Evolutionary conservation across 2,329 filamentous ascomycete genomes (phyloP), one percentile per base, ranked within the genome.

Genomic region (Botrytis fabae): DNA sequence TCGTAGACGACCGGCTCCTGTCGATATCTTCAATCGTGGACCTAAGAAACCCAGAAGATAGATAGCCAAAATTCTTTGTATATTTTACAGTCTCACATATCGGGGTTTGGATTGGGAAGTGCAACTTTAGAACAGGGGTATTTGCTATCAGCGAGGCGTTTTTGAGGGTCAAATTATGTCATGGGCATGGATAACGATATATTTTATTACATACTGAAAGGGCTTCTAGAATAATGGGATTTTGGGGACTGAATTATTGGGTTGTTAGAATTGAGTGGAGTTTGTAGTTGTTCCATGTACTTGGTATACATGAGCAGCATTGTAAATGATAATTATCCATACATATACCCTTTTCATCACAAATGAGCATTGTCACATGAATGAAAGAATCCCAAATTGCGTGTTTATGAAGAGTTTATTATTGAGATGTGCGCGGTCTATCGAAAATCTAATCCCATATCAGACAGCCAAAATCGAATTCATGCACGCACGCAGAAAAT

Each of bases 1-100:
- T 62, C 65, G 65, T 18, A 73, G 46, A 72, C 28, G 62, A 22
- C 70, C 70, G 3, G 16, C 72, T 14, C 7, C 61, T 12, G 48
- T 70, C 18, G 69, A 72, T 35, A 25, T 66, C 16, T 75, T 74
- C 65, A 74, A 74, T n/a, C 70, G 73, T 65, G 69, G 46, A 35
- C 48, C 69, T 7, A 73, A 75, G 70, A 72, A 51, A 51, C 65
- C 69, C n/a, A 71, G 73, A 70, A 42, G 48, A 28, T 72, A 70
- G 65, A 44, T 40, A 25, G n/a, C 10, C 22, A 22, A 28, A 3
- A 28, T 46, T 70, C 16, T 54, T 69, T 66, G 63, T 44, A 25
- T 40, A 69, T 57, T 54, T 57, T 42, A 57, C 35, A 7, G 32
- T 69, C 7, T 57, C 35, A 32, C 16, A 28, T 66, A 35, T 68